Percentiles rank a stretch among this genome's conserved stretches.
Evolutionary conservation across 139 green algal species (phyloP).

Genomic region (Coelastrella sp.): DNA sequence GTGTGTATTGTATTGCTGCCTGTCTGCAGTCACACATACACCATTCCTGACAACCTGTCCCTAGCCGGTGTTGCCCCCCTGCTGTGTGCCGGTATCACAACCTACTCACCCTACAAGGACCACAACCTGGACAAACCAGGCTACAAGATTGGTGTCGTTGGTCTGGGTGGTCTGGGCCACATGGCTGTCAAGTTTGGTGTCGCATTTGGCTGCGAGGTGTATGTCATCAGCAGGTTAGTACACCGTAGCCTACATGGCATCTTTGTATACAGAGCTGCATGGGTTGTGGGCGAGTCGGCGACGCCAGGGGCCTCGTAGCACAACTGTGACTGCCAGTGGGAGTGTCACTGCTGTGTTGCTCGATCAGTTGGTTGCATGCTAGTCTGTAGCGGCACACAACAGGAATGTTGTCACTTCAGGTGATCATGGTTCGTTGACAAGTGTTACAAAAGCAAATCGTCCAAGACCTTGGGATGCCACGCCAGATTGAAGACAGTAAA

Average conservation of each 20-base stretch:
- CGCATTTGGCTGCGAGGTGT: constrained; percentile 73
- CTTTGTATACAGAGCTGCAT: neutral
- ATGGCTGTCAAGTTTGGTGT: constrained; percentile 83
- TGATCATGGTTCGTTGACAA: too few relatives aligned
- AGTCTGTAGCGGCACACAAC: too few relatives aligned
- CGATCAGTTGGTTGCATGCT: too few relatives aligned
- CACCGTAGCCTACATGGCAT: neutral
- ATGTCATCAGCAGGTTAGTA: constrained; percentile 41
- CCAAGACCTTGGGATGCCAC: too few relatives aligned
- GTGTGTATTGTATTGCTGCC: neutral
- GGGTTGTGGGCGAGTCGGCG: neutral
- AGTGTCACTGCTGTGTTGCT: too few relatives aligned
- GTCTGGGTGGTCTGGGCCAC: constrained; percentile 50
- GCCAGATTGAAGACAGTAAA: too few relatives aligned
- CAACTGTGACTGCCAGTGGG: too few relatives aligned
- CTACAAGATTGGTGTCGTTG: constrained; percentile 53
- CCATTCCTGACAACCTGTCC: constrained; percentile 74
- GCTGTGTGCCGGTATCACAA: constrained; percentile 80
- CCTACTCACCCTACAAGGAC: constrained; percentile 72
- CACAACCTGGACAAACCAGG: constrained; percentile 85
- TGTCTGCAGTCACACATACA: constrained; percentile 35
- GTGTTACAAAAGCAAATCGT: too few relatives aligned
- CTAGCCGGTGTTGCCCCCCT: constrained; percentile 78
- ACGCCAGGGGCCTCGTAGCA: too few relatives aligned
- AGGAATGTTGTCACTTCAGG: too few relatives aligned